Evolutionary conservation across 257 asterid genomes (phyloP), one percentile per base, ranked within the genome.

Genomic region (Solanum lycopersicoides): DNA sequence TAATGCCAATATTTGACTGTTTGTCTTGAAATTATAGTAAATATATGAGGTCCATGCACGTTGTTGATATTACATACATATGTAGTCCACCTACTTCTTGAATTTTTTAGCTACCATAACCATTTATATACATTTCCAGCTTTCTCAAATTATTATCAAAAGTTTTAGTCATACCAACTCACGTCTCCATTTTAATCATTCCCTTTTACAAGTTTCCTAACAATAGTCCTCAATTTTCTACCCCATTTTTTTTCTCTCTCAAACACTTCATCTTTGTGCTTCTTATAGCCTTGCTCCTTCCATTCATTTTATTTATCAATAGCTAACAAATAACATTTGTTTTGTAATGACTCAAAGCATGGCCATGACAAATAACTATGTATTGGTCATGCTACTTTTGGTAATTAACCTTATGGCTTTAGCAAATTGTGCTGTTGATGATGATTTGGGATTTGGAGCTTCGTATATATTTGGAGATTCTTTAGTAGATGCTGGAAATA

Each of bases 401-500:
- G 32, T 92, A 23, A 56, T 89, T 50, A 88, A 83, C 68, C 69
- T 84, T 47, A 45, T 76, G 66, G 39, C 82, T 30, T 87, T 86
- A 23, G 94, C 88, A 56, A 25, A 39, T 56, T 88, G 93, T 44
- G 92, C 88, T 69, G 82, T 74, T 53, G 93, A 93, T 32, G 90
- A 87, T 23, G 94, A 92, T 82, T 86, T 92, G 87, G 83, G 83
- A 23, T 42, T 88, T 28, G 98, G 98, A 60, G 97, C 96, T 12
- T 95, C 98, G 0, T 95, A 77, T 88, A 94, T 95, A 7, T 95
- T 95, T 68, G 98, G 98, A 71, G 98, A 96, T 88, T 96, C 98
- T 11, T 89, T 96, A 87, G 98, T 96, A n/a, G 98, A 95, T 89
- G 98, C 99, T 1, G 99, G 99, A 25, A 97, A 97, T 69, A 97